phyloP scores from a whole-genome alignment of 352 stramenopile genomes.

The Phytophthora fragariaefolia region DNA sequence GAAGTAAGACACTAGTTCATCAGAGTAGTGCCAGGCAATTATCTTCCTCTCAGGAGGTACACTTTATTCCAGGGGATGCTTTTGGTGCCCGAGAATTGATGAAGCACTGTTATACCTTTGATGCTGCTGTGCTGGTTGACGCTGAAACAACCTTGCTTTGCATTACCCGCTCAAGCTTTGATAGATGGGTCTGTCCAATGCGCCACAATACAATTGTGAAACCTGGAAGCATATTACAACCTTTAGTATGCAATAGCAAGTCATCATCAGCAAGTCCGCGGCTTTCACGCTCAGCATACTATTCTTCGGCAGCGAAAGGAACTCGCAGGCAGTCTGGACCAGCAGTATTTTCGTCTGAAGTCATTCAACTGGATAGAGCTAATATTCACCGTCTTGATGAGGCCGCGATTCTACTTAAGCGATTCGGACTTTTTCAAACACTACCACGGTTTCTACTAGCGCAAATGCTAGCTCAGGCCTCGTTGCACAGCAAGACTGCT shows the following conservation, averaged over 20 bases:
- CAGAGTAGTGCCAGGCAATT: constrained; percentile 17
- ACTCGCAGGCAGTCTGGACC: constrained; percentile 33
- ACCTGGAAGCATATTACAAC: constrained; percentile 47
- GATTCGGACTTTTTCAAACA: constrained; percentile 42
- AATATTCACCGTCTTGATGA: constrained; percentile 30
- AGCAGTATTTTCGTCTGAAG: constrained; percentile 17
- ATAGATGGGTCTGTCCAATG: constrained; percentile 53
- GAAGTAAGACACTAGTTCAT: constrained; percentile 5
- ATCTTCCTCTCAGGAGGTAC: neutral
- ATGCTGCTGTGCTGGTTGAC: constrained; percentile 36
- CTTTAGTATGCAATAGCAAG: constrained; percentile 28
- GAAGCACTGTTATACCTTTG: constrained; percentile 1
- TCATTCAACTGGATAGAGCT: neutral
- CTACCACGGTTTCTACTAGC: constrained; percentile 51
- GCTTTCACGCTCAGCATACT: constrained; percentile 11
- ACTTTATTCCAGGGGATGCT: constrained; percentile 43
- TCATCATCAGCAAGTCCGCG: constrained; percentile 14
- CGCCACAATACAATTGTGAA: constrained; percentile 43
- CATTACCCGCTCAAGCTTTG: constrained; percentile 42
- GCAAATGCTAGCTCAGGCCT: constrained; percentile 42
- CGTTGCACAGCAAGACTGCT: constrained; percentile 44
- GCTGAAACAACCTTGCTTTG: constrained; percentile 47
- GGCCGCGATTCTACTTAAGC: constrained; percentile 45
- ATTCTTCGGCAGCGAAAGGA: constrained; percentile 6
- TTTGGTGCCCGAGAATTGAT: constrained; percentile 47